These are phyloP conservation scores for Xylariomycetidae sp. DNA, from an alignment of 2,329 filamentous ascomycete genomes.

Conservation along the genomic window DNA sequence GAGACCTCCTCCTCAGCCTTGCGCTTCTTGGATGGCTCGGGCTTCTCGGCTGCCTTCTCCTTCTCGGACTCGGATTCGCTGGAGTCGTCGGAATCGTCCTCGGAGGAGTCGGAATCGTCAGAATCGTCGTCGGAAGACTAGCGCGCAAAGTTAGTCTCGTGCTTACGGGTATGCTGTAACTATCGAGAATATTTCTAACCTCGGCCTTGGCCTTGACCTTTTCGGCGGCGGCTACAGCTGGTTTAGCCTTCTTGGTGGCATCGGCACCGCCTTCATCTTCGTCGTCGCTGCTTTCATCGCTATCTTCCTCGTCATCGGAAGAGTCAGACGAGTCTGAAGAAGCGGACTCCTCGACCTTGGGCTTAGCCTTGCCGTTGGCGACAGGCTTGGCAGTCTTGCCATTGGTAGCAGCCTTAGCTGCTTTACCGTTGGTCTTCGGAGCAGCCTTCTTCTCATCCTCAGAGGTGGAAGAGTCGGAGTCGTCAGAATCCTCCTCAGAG, in stretches of 20 bases:
- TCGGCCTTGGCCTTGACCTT: slow-evolving; percentile 24
- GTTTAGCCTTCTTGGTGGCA: slow-evolving; percentile 19
- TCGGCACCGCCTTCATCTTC: slow-evolving; percentile 21
- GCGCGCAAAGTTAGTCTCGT: no score
- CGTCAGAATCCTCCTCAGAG: slow-evolving; percentile 20
- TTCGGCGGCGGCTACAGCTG: slow-evolving; percentile 14
- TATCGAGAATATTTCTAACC: slow-evolving; percentile 25
- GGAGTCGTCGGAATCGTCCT: slow-evolving; percentile 29
- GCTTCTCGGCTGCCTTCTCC: slow-evolving; percentile 36
- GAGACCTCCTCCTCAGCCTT: slow-evolving; percentile 52
- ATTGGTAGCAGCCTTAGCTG: slow-evolving; percentile 21
- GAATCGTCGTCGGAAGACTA: slow-evolving; percentile 21
- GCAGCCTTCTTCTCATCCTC: slow-evolving; percentile 24
- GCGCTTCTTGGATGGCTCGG: slow-evolving; percentile 56
- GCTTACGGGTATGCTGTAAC: no score
- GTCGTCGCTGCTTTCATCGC: slow-evolving; percentile 19
- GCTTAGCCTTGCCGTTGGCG: slow-evolving; percentile 30
- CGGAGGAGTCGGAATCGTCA: slow-evolving; percentile 30
- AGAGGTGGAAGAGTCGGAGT: slow-evolving; percentile 16
- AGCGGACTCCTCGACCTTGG: slow-evolving; percentile 24
- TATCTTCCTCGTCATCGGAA: slow-evolving; percentile 24
- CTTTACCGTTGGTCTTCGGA: slow-evolving; percentile 23
- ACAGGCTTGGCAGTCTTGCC: slow-evolving; percentile 23
- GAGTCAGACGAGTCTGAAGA: slow-evolving; percentile 33
- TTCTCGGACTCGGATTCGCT: slow-evolving; percentile 40